Evolutionary conservation across 2,329 filamentous ascomycete species (phyloP), one percentile per base, ranked within the genome.

Genomic region (Amylocarpus encephaloides): DNA sequence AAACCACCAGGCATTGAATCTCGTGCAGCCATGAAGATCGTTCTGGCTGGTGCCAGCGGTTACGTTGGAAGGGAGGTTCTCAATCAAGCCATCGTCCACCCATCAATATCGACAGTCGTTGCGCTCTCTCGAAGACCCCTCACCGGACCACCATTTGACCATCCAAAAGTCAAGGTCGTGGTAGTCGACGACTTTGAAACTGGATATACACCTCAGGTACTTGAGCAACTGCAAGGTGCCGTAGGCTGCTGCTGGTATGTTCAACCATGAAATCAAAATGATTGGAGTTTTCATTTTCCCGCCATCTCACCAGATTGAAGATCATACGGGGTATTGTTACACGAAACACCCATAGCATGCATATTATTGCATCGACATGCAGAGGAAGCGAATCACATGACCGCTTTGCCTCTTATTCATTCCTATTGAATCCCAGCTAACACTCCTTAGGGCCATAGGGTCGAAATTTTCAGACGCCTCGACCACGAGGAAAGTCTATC

Each of bases 1-100:
- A 26, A 4, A 26, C 22, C 22, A 7, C 22, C 22, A 26, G 4
- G 22, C 22, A 26, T 13, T 16, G 15, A 36, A 13, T 10, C 15
- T 36, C 34, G 12, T 40, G 5, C 49, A 52, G 33, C 18, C 18
- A 68, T 68, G 65, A 69, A 67, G 48, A 57, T 68, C 46, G 56
- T 69, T 11, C 48, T 68, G 38, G 54, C 61, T 16, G 66, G 64
- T 6, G 59, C 62, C 0, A 67, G 61, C 6, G 62, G 66, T 5
- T 64, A 66, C 29, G 57, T 68, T 6, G 66, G 61, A n/a, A 62
- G 57, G 1, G 66, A 69, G 43, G 46, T 68, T 38, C 54, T 70
- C 44, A 59, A 60, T 12, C 66, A 68, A 58, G 61, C 59, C 18
- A 56, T 70, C 13, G 49, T n/a, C 6, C 46, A 62, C 40, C 55